These are phyloP conservation scores for Lasiosphaeris hirsuta DNA, from an alignment of 495 filamentous ascomycete genomes.

Conservation along the genomic window DNA sequence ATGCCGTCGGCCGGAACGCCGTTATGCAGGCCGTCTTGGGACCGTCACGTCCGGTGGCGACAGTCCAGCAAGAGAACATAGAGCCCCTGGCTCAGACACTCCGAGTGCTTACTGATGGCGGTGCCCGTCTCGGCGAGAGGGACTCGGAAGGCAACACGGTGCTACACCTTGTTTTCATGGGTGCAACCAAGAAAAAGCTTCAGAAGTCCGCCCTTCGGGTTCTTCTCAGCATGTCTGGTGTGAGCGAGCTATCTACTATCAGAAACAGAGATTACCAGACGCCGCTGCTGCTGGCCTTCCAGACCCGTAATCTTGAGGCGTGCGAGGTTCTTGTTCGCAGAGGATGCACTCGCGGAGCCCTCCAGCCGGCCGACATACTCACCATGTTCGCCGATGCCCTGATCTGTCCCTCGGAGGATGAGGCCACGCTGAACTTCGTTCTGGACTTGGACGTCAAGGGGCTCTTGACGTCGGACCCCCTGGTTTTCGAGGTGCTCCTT, in stretches of 20 bases:
- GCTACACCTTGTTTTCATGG: slow-evolving; percentile 25
- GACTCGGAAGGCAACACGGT: slow-evolving; percentile 23
- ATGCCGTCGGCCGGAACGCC: slow-evolving; percentile 16
- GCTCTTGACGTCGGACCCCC: slow-evolving; percentile 5
- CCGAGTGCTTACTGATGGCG: slow-evolving; percentile 15
- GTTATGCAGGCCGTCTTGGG: slow-evolving; percentile 18
- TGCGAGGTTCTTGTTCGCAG: slow-evolving; percentile 25
- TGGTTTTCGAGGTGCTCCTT: slow-evolving; percentile 11
- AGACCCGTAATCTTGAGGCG: slow-evolving; percentile 13
- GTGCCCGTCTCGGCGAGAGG: slow-evolving; percentile 18
- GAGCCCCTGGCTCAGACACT: slow-evolving; percentile 15
- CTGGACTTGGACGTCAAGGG: slow-evolving; percentile 19
- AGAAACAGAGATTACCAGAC: slow-evolving; percentile 9
- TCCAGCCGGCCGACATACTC: slow-evolving; percentile 7
- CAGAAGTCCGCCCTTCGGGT: slow-evolving; percentile 19
- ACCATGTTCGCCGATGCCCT: slow-evolving; percentile 9
- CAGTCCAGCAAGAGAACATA: background rate
- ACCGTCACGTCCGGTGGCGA: slow-evolving; percentile 15
- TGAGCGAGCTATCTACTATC: slow-evolving; percentile 7
- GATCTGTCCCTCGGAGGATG: background rate
- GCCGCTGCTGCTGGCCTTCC: slow-evolving; percentile 17
- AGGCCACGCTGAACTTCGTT: slow-evolving; percentile 11
- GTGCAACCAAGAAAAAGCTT: background rate
- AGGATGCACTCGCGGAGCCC: slow-evolving; percentile 12
- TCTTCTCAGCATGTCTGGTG: slow-evolving; percentile 19